Evolutionary conservation across 495 filamentous ascomycete genomes (phyloP).

Genomic region (Tuber calosporum): DNA sequence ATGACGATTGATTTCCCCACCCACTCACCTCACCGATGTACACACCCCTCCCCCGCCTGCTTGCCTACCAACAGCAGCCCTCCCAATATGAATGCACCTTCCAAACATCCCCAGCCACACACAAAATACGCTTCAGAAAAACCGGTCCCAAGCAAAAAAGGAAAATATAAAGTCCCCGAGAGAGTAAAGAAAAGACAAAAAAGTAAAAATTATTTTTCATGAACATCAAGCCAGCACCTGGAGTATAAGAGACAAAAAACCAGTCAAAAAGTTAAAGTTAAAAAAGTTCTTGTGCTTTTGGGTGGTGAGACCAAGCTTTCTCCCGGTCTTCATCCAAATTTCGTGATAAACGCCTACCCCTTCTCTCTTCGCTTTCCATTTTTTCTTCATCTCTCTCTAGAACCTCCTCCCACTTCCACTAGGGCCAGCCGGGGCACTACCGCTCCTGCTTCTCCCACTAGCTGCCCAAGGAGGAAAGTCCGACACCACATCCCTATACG

Average conservation of each 20-base stretch:
- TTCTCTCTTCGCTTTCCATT: background rate
- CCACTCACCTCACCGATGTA: background rate
- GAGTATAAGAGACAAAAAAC: constrained; percentile 7
- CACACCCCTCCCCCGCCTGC: background rate
- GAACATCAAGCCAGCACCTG: constrained; percentile 12
- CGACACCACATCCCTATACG: constrained; percentile 38
- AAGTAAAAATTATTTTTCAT: constrained; percentile 26
- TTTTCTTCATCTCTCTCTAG: constrained; percentile 8
- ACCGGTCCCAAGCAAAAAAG: background rate
- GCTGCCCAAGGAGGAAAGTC: constrained; percentile 12
- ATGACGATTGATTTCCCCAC: background rate
- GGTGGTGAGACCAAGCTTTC: background rate
- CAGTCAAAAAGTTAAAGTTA: background rate
- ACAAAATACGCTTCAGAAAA: background rate
- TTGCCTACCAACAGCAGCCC: background rate
- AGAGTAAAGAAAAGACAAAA: constrained; percentile 3
- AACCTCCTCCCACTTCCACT: constrained; percentile 22
- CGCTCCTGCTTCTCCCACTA: constrained; percentile 30
- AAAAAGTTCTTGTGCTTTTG: background rate
- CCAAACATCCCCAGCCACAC: background rate
- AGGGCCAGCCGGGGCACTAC: constrained; percentile 39
- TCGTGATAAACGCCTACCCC: constrained; percentile 15
- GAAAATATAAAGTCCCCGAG: constrained; percentile 1
- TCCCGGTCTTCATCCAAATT: constrained; percentile 4
- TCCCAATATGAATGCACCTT: background rate